Evolutionary conservation across 306 rosid species (phyloP).

Genomic region (Pterocarpus santalinus): DNA sequence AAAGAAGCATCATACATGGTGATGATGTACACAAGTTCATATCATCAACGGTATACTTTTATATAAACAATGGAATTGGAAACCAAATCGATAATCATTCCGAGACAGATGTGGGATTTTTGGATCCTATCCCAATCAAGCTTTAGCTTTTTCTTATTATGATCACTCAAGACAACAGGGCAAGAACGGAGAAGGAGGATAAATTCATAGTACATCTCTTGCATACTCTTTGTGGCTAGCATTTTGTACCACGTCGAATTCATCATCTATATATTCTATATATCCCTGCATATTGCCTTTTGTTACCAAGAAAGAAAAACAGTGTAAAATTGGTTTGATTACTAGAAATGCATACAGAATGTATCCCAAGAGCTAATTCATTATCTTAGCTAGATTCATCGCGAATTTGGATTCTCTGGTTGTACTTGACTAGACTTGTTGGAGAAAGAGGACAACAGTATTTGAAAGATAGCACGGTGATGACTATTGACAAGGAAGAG

Average conservation of each 20-base stretch:
- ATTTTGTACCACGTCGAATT: slow-evolving; percentile 44
- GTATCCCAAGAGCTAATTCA: background rate
- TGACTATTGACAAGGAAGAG: slow-evolving; percentile 23
- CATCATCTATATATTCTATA: slow-evolving; percentile 31
- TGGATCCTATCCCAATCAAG: slow-evolving; percentile 42
- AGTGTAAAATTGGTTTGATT: slow-evolving; percentile 31
- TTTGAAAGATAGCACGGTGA: slow-evolving; percentile 14
- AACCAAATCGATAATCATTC: slow-evolving; percentile 32
- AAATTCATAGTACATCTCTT: slow-evolving; percentile 30
- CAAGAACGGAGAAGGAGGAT: slow-evolving; percentile 34
- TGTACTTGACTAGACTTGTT: slow-evolving; percentile 14
- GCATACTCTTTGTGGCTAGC: slow-evolving; percentile 38
- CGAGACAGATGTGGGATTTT: slow-evolving; percentile 19
- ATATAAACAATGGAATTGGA: slow-evolving; percentile 28
- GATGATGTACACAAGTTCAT: slow-evolving; percentile 1
- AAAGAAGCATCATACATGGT: slow-evolving; percentile 2
- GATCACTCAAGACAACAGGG: slow-evolving; percentile 23
- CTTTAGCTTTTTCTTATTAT: slow-evolving; percentile 30
- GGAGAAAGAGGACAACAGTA: slow-evolving; percentile 28
- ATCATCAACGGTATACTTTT: background rate
- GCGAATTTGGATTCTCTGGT: slow-evolving; percentile 28
- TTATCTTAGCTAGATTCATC: slow-evolving; percentile 5
- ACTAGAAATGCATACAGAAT: slow-evolving; percentile 28
- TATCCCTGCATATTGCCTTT: slow-evolving; percentile 22
- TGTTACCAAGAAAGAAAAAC: slow-evolving; percentile 3